Evolutionary conservation across 1,284 basidiomycete species (phyloP).

Genomic region (Heterobasidion occidentale): DNA sequence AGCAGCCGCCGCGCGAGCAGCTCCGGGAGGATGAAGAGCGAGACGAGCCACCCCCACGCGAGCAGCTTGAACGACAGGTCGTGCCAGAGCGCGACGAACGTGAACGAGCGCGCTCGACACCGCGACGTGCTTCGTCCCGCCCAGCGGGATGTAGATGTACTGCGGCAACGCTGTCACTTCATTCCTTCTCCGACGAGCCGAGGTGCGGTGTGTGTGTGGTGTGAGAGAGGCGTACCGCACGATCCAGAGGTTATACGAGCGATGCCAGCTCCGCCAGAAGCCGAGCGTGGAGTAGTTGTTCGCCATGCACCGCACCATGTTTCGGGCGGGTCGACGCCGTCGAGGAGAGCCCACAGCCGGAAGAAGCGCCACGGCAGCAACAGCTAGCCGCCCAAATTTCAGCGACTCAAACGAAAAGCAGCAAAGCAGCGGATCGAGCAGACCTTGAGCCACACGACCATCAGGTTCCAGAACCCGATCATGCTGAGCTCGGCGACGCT

Average conservation of each 20-base stretch:
- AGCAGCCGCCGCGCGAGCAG: constrained; percentile 55
- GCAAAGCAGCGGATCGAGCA: constrained; percentile 9
- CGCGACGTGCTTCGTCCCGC: constrained; percentile 64
- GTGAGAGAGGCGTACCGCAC: constrained; percentile 51
- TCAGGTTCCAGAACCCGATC: constrained; percentile 97
- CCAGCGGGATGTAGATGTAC: constrained; percentile 94
- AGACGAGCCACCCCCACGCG: constrained; percentile 96
- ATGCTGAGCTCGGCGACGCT: constrained; percentile 81
- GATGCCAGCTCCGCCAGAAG: constrained; percentile 97
- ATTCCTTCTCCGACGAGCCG: constrained; percentile 3
- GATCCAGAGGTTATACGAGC: constrained; percentile 95
- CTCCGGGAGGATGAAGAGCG: constrained; percentile 88
- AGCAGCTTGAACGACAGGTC: constrained; percentile 85
- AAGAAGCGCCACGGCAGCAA: constrained; percentile 97
- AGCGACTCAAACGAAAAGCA: background rate
- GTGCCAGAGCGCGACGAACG: constrained; percentile 99
- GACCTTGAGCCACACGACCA: constrained; percentile 96
- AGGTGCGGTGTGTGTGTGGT: too few relatives aligned
- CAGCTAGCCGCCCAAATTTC: constrained; percentile 33
- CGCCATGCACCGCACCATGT: constrained; percentile 98
- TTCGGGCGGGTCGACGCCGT: constrained; percentile 95
- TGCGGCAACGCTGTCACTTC: constrained; percentile 18
- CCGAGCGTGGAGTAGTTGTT: constrained; percentile 94
- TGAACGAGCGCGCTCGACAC: constrained; percentile 79
- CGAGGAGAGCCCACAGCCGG: constrained; percentile 87